Evolutionary conservation across 2,329 filamentous ascomycete species (phyloP).

Genomic region (Penicillium sp.): DNA sequence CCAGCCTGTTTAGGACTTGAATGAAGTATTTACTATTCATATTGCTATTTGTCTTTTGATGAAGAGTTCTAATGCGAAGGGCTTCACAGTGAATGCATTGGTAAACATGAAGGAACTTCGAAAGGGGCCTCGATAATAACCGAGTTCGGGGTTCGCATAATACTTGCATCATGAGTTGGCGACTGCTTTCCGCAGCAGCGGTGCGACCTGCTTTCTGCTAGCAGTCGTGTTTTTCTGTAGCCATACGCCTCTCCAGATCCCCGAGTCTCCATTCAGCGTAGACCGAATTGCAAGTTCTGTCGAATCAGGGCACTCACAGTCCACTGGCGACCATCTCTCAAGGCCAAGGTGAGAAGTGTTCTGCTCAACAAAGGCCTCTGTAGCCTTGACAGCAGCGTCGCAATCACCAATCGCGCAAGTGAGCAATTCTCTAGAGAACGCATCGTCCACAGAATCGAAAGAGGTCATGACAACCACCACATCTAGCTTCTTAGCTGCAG

Average conservation of each 20-base stretch:
- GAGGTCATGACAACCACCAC: constrained; percentile 62
- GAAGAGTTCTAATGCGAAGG: no score
- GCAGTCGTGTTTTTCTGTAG: constrained; percentile 55
- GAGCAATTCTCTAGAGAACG: constrained; percentile 55
- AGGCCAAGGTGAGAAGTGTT: constrained; percentile 46
- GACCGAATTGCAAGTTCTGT: constrained; percentile 16
- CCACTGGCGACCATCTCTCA: constrained; percentile 30
- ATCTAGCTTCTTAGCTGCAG: constrained; percentile 47
- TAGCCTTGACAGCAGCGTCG: constrained; percentile 35
- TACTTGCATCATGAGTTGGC: constrained; percentile 14
- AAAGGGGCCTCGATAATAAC: no score
- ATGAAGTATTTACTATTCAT: no score
- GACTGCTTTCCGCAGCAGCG: constrained; percentile 53
- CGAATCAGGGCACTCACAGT: constrained; percentile 23
- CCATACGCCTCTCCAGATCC: constrained; percentile 52
- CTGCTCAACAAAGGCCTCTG: constrained; percentile 47
- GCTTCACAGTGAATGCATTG: no score
- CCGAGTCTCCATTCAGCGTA: constrained; percentile 17
- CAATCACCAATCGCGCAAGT: constrained; percentile 45
- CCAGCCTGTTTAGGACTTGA: no score
- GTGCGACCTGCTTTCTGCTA: constrained; percentile 63
- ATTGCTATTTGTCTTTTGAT: no score
- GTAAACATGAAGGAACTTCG: no score
- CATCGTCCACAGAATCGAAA: constrained; percentile 42
- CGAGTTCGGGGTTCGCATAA: no score